phyloP scores from a whole-genome alignment of 169 alveolate genomes.

The Cryptosporidium ryanae region DNA sequence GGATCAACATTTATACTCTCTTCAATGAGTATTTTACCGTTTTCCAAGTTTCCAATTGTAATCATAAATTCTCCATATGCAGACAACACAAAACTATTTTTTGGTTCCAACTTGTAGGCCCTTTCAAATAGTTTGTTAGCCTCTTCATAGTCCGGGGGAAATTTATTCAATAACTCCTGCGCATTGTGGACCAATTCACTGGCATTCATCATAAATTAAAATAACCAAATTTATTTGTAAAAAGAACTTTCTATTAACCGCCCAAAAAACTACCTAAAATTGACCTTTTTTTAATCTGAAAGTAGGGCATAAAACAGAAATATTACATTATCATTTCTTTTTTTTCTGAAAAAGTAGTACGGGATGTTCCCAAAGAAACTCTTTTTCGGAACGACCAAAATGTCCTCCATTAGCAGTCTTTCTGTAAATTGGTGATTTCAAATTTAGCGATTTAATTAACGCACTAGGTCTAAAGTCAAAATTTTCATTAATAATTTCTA shows the following conservation, averaged over 20 bases:
- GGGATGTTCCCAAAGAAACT: slow-evolving; percentile 95
- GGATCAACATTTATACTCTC: slow-evolving; percentile 33
- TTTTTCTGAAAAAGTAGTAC: not conserved
- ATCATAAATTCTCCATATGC: slow-evolving; percentile 52
- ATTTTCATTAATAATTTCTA: slow-evolving; percentile 89
- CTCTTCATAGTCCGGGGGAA: slow-evolving; percentile 61
- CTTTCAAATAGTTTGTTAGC: slow-evolving; percentile 19
- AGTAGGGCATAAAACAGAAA: no score
- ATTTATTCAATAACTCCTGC: slow-evolving; percentile 12
- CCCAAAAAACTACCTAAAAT: no score
- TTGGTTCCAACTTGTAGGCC: slow-evolving; percentile 32
- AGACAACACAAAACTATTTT: slow-evolving; percentile 46
- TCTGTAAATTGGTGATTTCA: slow-evolving; percentile 88
- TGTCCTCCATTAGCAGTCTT: slow-evolving; percentile 97
- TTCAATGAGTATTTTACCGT: slow-evolving; percentile 17
- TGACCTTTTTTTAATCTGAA: no score
- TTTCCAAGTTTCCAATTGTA: slow-evolving; percentile 22
- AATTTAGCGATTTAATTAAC: slow-evolving; percentile 92
- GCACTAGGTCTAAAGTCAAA: slow-evolving; percentile 97
- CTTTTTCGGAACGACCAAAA: slow-evolving; percentile 94
- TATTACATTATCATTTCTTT: not conserved
- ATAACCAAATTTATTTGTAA: not conserved
- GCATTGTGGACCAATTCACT: slow-evolving; percentile 24
- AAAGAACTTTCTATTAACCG: not conserved
- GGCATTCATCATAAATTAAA: slow-evolving; percentile 18